Base-by-base conservation (phyloP, 2,329 filamentous ascomycete species). In the Ramichloridium luteum region DNA sequence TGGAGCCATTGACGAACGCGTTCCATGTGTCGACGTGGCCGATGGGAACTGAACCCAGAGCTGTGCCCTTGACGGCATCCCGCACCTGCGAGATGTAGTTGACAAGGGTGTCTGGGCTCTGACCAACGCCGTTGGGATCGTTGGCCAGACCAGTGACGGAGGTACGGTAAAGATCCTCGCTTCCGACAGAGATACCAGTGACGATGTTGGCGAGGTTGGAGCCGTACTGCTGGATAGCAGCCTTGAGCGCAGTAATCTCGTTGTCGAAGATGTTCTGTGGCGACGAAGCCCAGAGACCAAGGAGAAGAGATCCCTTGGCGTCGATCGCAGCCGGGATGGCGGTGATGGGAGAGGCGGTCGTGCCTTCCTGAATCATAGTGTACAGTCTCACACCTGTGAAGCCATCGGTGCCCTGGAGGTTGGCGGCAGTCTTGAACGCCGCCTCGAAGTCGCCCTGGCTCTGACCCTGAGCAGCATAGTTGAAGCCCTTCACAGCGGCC, bases 281-380 rank as follows among this genome's bases (percentile, higher is more conserved):
- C 20, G n/a, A n/a, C 37, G 57, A 48, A 6, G 57, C 53, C 76
- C 76, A 80, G 48, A 79, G 60, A 40, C 76, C 75, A 31, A 77
- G 72, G 20, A 80, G 69, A 27, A 80, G 69, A 26, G 69, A 68
- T 2, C 82, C 92, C 47, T 83, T 70, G 49, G 82, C 81, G 45
- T 68, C 70, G 57, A 93, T 84, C 48, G 84, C 85, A 26, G 85
- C 85, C 25, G 78, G 79, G 40, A 93, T 83, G 43, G 79, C 51
- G 16, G 69, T 64, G 49, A 80, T 84, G 46, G 74, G 68, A 16
- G 67, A 65, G 58, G 68, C 76, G 41, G 68, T 57, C 4, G 77
- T 77, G 42, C 72, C 75, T 14, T 59, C 38, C 12, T 45, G 43
- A 6, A 45, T 41, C 38, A 74, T 82, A 44, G 79, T 83, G 59